Base-by-base conservation (phyloP, 2,329 filamentous ascomycete species). In the Colletotrichum liaoningense region DNA sequence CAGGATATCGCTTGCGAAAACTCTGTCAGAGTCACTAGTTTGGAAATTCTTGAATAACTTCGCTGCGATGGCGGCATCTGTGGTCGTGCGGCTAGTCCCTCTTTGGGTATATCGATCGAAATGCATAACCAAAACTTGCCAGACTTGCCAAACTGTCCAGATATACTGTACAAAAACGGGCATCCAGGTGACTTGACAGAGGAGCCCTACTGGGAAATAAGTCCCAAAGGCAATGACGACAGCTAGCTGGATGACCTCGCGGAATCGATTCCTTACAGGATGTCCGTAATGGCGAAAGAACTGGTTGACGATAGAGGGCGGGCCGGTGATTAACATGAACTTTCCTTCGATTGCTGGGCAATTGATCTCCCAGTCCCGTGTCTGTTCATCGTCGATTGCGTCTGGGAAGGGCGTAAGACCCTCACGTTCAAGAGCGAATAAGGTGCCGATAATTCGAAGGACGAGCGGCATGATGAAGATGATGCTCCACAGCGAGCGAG, bases 61-160 rank as follows among this genome's bases (percentile, higher is more conserved):
- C 8, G 42, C 42, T n/a, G 42, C 42, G 19, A 49, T 49, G 3
- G 42, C 42, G 42, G 42, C 42, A 49, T 49, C 19, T 11, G 42
- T 49, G 19, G 42, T 49, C 19, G 42, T 49, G 8, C 42, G 42
- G 19, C 42, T 49, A 3, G n/a, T 58, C 5, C 55, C 55, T 33
- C 30, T 14, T 22, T 49, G 62, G 12, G 71, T 56, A 56, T 76
- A 77, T 12, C 76, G 67, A 4, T 66, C 57, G n/a, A 76, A 49
- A 56, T 77, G 74, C 76, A 78, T 74, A 2, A 71, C 72, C 0
- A 76, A 46, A 4, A 77, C 75, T 46, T 75, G 60, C 63, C 77
- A 78, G 8, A 77, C 56, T 63, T 78, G 73, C 54, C 76, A 77
- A n/a, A 69, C 63, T 7, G 75, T 66, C 77, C 77, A 78, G 35